Base-by-base conservation (phyloP, 2,329 filamentous ascomycete species). In the Aspergillus texensis region DNA sequence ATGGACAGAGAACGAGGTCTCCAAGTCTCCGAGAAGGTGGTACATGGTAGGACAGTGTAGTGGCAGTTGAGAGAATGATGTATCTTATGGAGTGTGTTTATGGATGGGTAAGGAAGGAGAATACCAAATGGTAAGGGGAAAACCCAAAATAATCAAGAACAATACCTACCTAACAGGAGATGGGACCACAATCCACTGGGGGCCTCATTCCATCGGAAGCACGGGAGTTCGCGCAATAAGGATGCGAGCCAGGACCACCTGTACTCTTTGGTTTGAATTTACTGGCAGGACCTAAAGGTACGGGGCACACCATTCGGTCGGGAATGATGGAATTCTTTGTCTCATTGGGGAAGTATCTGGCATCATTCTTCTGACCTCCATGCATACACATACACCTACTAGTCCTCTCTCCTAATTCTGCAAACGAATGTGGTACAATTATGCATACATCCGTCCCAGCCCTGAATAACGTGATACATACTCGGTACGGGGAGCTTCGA, bases 401-500 rank as follows among this genome's bases (percentile, higher is more conserved):
- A 16, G 46, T 11, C 26, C 6, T 32, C 3, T 28, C 26, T 28
- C 8, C 26, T 28, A 30, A 10, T 30, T 52, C 48, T 32, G 16
- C 16, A 16, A 19, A 28, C 30, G n/a, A n/a, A 12, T 16, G 48
- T 55, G 11, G 34, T 55, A 55, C 52, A 55, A 39, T 36, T 55
- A 55, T 55, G 52, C 52, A 55, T 55, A 54, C 50, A 54, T n/a
- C 50, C 50, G 50, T 54, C 50, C 50, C 30, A 24, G 30, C 32
- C 50, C 30, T 36, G 52, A 36, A 21, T 50, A 50, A 50, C 11
- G 11, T 36, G 28, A 34, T 52, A 52, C 24, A 52, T 26, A 1
- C 21, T 50, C n/a, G 24, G 11, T 52, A 28, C 24, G 14, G 34
- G 3, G 9, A 32, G 26, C 16, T 34, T 32, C 50, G 50, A 53